Evolutionary conservation across 106 monocot genomes (phyloP).

Genomic region (Gastrodia elata): DNA sequence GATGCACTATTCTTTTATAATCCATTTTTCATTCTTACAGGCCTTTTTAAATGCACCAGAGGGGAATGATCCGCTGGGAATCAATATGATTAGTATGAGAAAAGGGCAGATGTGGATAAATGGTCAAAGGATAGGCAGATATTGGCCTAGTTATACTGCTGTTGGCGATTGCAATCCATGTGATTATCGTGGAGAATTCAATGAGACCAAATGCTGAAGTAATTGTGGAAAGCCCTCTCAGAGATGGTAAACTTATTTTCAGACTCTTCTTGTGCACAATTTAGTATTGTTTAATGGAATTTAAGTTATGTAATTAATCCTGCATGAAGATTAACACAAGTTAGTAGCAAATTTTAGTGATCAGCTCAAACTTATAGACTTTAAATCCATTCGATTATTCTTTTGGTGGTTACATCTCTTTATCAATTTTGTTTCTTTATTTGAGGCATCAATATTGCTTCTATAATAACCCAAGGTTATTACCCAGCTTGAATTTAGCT

Average conservation of each 20-base stretch:
- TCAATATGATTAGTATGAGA: slow-evolving; percentile 88
- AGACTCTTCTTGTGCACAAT: not conserved
- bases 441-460: too few relatives aligned
- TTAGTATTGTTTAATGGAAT: not conserved
- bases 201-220: slow-evolving; percentile 68
- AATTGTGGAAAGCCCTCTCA: slow-evolving; percentile 89
- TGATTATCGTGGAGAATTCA: slow-evolving; percentile 62
- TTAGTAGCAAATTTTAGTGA: too few relatives aligned
- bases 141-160: slow-evolving; percentile 87
- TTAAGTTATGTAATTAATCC: too few relatives aligned
- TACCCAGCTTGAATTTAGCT: too few relatives aligned
- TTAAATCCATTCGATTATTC: too few relatives aligned
- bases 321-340: too few relatives aligned
- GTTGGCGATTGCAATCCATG: slow-evolving; percentile 50
- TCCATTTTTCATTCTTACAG: slow-evolving; percentile 20
- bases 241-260: slow-evolving; percentile 47
- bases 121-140: slow-evolving; percentile 80
- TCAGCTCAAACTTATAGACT: too few relatives aligned
- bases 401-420: too few relatives aligned
- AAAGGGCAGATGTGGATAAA: slow-evolving; percentile 98
- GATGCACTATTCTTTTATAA: not conserved
- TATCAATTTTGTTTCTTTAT: too few relatives aligned
- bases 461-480: too few relatives aligned
- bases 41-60: slow-evolving; percentile 75
- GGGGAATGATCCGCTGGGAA: slow-evolving; percentile 73